Evolutionary conservation across 345 rosid genomes (phyloP).

Genomic region (Lagerstroemia speciosa): DNA sequence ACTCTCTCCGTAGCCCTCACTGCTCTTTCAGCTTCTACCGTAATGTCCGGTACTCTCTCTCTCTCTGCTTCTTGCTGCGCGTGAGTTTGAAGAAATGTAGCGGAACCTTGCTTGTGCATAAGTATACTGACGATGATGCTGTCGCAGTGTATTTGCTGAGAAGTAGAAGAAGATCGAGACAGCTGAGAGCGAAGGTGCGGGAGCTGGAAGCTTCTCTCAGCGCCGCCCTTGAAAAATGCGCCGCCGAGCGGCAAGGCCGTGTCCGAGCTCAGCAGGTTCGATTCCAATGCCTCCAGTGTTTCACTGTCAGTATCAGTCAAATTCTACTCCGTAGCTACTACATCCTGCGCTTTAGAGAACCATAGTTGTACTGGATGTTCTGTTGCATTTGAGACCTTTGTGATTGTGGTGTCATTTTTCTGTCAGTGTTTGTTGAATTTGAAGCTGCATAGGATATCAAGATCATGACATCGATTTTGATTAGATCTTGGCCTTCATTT

Average conservation of each 20-base stretch:
- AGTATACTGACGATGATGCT: neutral
- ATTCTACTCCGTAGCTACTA: neutral
- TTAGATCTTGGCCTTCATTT: neutral
- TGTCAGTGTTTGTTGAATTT: neutral
- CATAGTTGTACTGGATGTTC: neutral
- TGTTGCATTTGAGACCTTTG: neutral
- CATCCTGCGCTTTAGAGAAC: neutral
- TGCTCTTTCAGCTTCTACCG: constrained; percentile 28
- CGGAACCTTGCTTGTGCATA: neutral
- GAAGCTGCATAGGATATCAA: neutral
- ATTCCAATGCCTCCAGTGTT: neutral
- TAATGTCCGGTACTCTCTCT: constrained; percentile 21
- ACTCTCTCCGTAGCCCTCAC: constrained; percentile 16
- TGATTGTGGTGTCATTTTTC: neutral
- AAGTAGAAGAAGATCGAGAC: constrained; percentile 31
- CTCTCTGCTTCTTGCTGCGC: neutral
- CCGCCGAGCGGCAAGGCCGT: constrained; percentile 86
- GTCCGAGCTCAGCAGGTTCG: constrained; percentile 78
- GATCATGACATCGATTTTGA: neutral
- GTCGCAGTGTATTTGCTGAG: constrained; percentile 33
- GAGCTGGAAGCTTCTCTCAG: constrained; percentile 56
- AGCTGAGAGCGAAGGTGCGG: constrained; percentile 14
- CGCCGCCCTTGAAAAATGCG: constrained; percentile 48
- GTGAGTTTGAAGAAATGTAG: neutral
- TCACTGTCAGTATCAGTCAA: neutral